These are phyloP conservation scores for Dactylellina parvicollis DNA, from an alignment of 2,329 filamentous ascomycete genomes.

Conservation along the genomic window DNA sequence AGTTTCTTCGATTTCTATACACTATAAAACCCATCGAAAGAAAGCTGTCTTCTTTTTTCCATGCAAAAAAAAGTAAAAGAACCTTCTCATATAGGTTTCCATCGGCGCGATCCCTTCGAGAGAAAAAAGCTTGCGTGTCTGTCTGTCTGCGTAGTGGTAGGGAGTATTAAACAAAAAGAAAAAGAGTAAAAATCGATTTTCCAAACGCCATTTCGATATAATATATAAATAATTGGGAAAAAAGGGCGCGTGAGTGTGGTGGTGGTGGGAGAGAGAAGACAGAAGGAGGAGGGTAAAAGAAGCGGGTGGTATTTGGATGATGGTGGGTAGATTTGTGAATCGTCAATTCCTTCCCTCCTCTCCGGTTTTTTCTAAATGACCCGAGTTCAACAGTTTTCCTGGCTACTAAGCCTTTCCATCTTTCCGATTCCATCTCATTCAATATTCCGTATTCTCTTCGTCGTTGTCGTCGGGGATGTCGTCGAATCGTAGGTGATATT, in stretches of 20 bases:
- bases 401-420: slow-evolving; percentile 7
- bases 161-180: slow-evolving; percentile 54
- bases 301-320: neutral
- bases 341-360: slow-evolving; percentile 16
- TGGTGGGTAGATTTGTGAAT: slow-evolving; percentile 35
- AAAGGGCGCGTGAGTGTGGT: slow-evolving; percentile 12
- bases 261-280: slow-evolving; percentile 1
- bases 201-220: slow-evolving; percentile 54
- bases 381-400: neutral
- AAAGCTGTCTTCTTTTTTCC: slow-evolving; percentile 17
- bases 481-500: slow-evolving; percentile 8
- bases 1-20: slow-evolving; percentile 55
- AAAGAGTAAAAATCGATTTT: slow-evolving; percentile 53
- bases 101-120: slow-evolving; percentile 22
- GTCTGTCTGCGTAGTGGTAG: slow-evolving; percentile 31
- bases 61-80: slow-evolving; percentile 39
- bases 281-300: slow-evolving; percentile 10
- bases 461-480: slow-evolving; percentile 16
- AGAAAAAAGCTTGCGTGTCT: slow-evolving; percentile 15
- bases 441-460: neutral
- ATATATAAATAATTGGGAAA: slow-evolving; percentile 54
- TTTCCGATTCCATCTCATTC: neutral
- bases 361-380: slow-evolving; percentile 5
- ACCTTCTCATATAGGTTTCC: slow-evolving; percentile 10
- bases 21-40: slow-evolving; percentile 52